Conservation (phyloP, 2,329 filamentous ascomycete genomes). For the Pseudogymnoascus sp. region DNA sequence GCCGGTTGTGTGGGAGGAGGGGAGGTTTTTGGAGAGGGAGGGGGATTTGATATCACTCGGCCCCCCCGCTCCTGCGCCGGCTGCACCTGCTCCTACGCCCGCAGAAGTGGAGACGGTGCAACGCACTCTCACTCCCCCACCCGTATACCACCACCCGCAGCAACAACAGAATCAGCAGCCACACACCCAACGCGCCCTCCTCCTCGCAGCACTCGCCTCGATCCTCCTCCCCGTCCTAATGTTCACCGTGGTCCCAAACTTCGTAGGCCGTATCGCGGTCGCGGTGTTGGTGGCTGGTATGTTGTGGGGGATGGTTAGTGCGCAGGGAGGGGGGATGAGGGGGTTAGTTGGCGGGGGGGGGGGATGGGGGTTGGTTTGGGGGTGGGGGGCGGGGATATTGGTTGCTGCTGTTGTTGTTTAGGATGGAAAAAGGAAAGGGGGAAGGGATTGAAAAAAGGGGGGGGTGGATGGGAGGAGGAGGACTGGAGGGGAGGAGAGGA, state of each 20-base stretch:
- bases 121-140: not conserved
- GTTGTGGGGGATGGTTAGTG: conserved; percentile 28
- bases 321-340: conserved; percentile 14
- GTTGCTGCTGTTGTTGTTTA: conserved; percentile 21
- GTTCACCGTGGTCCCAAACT: conserved; percentile 48
- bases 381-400: conserved; percentile 21
- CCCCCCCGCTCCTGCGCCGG: not conserved
- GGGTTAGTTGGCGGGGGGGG: conserved; percentile 17
- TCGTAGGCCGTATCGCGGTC: conserved; percentile 48
- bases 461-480: too few relatives aligned
- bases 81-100: conserved; percentile 12
- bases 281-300: conserved; percentile 42
- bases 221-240: conserved; percentile 49
- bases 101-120: not conserved
- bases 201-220: conserved; percentile 30
- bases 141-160: conserved; percentile 15
- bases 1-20: not conserved
- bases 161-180: conserved; percentile 25
- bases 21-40: conserved; percentile 40
- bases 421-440: too few relatives aligned
- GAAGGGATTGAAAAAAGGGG: not conserved
- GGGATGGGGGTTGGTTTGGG: conserved; percentile 22
- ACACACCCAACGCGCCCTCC: conserved; percentile 11
- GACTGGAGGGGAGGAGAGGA: not conserved
- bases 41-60: conserved; percentile 26